A percentile compares a stretch with the other conserved stretches of the same genome.
Conservation (phyloP, 2,329 filamentous ascomycete genomes). For the Neopestalotiopsis rosae region DNA sequence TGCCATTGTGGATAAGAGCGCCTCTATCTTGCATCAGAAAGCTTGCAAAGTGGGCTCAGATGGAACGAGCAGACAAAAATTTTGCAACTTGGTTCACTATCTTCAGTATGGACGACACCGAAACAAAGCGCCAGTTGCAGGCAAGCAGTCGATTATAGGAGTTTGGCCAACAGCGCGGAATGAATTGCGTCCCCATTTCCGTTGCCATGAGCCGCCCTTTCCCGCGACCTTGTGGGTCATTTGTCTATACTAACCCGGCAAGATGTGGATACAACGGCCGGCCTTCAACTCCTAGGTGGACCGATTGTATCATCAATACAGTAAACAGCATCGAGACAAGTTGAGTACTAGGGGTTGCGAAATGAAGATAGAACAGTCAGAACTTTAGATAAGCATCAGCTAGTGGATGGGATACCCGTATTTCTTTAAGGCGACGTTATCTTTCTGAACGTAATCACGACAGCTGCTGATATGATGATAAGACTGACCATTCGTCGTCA, state of each 20-base stretch:
- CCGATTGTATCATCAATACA: not conserved
- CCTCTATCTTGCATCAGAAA: not conserved
- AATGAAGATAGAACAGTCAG: not conserved
- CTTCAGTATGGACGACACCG: not conserved
- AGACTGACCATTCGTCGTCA: too few relatives aligned
- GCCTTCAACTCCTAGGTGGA: not conserved
- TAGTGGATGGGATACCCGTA: too few relatives aligned
- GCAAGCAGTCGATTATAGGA: not conserved
- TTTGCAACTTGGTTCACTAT: not conserved
- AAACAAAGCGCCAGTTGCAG: constrained; percentile 5
- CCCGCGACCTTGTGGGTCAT: constrained; percentile 7
- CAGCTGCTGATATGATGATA: too few relatives aligned
- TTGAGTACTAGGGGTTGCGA: not conserved
- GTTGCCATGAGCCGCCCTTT: constrained; percentile 7
- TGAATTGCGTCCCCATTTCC: constrained; percentile 11
- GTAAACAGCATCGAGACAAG: not conserved
- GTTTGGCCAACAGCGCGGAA: not conserved
- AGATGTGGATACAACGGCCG: constrained; percentile 2
- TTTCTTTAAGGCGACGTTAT: too few relatives aligned
- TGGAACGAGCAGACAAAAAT: constrained; percentile 7
- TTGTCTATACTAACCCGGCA: not conserved
- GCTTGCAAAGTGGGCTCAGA: constrained; percentile 10
- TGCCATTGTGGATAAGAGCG: constrained; percentile 6
- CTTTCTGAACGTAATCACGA: too few relatives aligned
- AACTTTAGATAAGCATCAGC: not conserved